Evolutionary conservation across 768 basidiomycete species (phyloP), one percentile per base, ranked within the genome.

Genomic region (Boletus eberwhitei): DNA sequence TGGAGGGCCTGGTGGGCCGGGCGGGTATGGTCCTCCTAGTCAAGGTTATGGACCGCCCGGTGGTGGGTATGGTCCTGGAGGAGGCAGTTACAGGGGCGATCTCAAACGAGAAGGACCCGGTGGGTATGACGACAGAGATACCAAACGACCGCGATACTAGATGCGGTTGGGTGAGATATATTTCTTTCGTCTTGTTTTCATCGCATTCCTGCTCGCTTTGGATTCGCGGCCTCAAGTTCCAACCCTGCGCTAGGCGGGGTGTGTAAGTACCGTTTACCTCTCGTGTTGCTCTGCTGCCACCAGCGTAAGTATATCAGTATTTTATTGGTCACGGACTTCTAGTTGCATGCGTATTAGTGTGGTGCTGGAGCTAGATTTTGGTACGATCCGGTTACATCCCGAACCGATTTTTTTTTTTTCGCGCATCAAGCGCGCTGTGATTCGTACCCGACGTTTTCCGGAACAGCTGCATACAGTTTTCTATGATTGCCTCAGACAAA

Each of bases 81-180:
- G 80, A 51, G 81, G 82, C 63, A 83, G 83, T 50, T 83, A 79
- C 71, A 83, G 85, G 58, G 80, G 81, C 36, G 87, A 87, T 67
- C 84, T 89, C 75, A 90, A 90, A 73, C 83, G 89, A 59, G 80
- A 80, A 67, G 83, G 81, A 61, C 79, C 86, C 50, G 84, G 86
- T 75, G 86, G 86, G 71, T 88, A 80, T 71, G 90, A 92, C 66
- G 90, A 92, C 71, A 82, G 90, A 61, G 90, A 91, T 61, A 64
- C 78, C 34, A 93, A 93, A 74, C 86, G 90, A 67, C 85, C 87
- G 65, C 82, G 90, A 66, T 90, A 88, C 73, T 92, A 83, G 79
- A 61, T 65, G 71, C 64, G 69, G 68, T 70, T 62, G 66, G 66
- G 67, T 68, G 68, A 63, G 66, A 73, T 60, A 64, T 62, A 50